A percentile compares a stretch with the other conserved stretches of the same genome.
Evolutionary conservation across 139 green algal species (phyloP).

Genomic region (Deuterostichococcus epilithicus): DNA sequence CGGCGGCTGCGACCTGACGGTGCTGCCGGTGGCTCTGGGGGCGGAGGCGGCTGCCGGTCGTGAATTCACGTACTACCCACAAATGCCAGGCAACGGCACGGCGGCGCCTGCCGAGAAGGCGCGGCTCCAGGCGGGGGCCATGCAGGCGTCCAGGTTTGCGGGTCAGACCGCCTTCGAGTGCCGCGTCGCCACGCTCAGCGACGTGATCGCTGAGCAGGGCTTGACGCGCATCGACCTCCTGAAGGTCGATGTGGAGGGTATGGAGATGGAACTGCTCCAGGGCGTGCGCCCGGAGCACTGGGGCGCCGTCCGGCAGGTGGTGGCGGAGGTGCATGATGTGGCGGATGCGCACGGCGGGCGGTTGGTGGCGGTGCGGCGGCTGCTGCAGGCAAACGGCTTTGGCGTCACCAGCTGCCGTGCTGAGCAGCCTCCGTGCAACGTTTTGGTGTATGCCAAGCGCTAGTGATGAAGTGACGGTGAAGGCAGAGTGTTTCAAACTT

Average conservation of each 20-base stretch:
- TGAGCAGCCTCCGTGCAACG: background rate
- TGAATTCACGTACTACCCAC: constrained; percentile 22
- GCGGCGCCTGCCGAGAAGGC: constrained; percentile 18
- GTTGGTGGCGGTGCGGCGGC: background rate
- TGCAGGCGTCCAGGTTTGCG: constrained; percentile 7
- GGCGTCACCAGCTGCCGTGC: too few species aligned
- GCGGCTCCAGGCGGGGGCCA: constrained; percentile 11
- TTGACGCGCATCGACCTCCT: constrained; percentile 21
- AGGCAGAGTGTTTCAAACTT: too few species aligned
- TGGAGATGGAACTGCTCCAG: constrained; percentile 27
- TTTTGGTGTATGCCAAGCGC: background rate
- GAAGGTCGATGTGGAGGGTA: constrained; percentile 39
- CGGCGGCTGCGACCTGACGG: constrained; percentile 5
- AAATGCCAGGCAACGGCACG: constrained; percentile 32
- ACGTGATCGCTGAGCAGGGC: background rate
- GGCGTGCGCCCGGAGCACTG: constrained; percentile 14
- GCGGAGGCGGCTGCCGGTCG: background rate
- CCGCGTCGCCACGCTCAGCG: constrained; percentile 11
- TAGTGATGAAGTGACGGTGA: too few species aligned
- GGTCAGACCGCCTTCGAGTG: background rate
- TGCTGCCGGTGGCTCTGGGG: constrained; percentile 8
- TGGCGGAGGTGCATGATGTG: constrained; percentile 24
- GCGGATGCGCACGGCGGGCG: background rate
- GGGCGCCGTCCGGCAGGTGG: constrained; percentile 19
- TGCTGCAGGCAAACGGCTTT: constrained; percentile 3